Evolutionary conservation across 371 early-diverging fungal species (phyloP), one percentile per base, ranked within the genome.

Genomic region (Rhizopus arrhizus): DNA sequence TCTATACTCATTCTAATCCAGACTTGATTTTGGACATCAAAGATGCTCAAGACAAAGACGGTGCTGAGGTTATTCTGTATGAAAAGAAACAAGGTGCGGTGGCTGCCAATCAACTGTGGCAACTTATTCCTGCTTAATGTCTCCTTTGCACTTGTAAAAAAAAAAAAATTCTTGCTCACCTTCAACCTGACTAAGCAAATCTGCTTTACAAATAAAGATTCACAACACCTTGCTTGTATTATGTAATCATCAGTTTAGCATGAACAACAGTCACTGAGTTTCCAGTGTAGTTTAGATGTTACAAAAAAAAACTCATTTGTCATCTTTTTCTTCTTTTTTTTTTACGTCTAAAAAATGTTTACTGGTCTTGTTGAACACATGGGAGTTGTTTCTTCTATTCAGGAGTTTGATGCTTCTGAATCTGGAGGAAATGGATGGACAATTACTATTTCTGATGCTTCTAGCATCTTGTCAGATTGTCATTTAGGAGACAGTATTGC

Each of bases 301-400:
- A 22, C 22, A 22, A 22, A 22, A 22, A 22, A 13, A 11, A 38
- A 11, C 15, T 35, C 10, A 22, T 53, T 36, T 15, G 11, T n/a
- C n/a, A 34, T 2, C n/a, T 35, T 35, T 4, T 16, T 29, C 11
- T 28, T 41, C 8, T n/a, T 38, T 40, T 32, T 29, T 31, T 56
- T 22, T 7, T 16, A 4, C 32, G 56, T 5, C 32, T 22, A 22
- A 22, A 22, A 22, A 22, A 97, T 98, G 96, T 98, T 98, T 70
- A 98, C 97, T 4, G 98, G 98, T 46, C 92, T 98, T 52, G 93
- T 98, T 52, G 98, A 98, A 73, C 72, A 77, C 58, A 87, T 95
- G 72, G 98, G 97, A 64, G 84, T 68, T 40, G 88, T 98, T 36
- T 66, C 70, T 58, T 74, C 81, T 64, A 82, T 93, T 43, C 70